phyloP scores from a whole-genome alignment of 164 flowering plant species.

The Macadamia integrifolia region DNA sequence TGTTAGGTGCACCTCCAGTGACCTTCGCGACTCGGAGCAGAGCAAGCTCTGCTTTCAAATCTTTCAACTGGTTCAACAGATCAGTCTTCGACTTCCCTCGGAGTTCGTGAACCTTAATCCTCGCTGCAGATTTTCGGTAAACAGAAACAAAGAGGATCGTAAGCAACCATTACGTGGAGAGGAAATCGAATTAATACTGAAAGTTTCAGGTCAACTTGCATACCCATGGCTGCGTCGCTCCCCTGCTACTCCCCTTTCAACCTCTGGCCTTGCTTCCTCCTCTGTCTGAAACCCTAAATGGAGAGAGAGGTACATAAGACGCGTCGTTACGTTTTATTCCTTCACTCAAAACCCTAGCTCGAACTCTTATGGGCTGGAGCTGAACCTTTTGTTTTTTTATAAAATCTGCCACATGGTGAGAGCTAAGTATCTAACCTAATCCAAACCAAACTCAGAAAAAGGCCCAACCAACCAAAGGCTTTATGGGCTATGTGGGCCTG shows the following conservation, averaged over 20 bases:
- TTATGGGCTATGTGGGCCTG: too few species aligned
- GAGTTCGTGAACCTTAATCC: background rate
- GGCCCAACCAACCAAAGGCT: too few species aligned
- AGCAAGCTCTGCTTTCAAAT: conserved; percentile 5
- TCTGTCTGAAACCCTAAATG: background rate
- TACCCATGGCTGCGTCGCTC: background rate
- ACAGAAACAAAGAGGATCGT: background rate
- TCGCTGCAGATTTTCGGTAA: background rate
- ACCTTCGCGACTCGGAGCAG: conserved; percentile 5
- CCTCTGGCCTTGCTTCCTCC: background rate
- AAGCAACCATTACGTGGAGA: background rate
- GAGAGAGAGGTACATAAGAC: background rate
- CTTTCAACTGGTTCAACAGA: conserved; percentile 5
- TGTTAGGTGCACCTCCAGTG: conserved; percentile 5
- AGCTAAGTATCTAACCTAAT: too few species aligned
- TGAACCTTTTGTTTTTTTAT: background rate
- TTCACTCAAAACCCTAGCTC: background rate
- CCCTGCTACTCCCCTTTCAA: background rate
- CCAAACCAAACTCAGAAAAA: too few species aligned
- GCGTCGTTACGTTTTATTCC: background rate
- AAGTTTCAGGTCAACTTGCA: background rate
- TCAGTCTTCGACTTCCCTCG: background rate
- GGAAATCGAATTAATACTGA: background rate
- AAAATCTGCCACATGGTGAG: too few species aligned
- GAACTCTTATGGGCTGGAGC: background rate